phyloP scores from a whole-genome alignment of 148 eudicot species.

The Gaultheria prostrata region DNA sequence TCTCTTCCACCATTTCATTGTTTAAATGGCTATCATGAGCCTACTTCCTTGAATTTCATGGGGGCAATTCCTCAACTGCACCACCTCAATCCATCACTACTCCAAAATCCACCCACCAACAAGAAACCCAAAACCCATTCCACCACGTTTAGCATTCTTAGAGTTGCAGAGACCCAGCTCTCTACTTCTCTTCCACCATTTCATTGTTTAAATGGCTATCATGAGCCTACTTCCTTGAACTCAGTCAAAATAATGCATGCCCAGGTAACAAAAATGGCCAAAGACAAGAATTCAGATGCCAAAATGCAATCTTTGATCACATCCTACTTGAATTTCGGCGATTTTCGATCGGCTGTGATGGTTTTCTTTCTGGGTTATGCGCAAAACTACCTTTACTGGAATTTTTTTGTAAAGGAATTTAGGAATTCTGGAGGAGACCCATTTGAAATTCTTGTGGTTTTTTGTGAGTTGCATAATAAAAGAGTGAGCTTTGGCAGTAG shows the following conservation, averaged over 20 bases:
- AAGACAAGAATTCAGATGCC: constrained; percentile 24
- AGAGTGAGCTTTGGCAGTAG: constrained; percentile 44
- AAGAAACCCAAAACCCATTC: constrained; percentile 14
- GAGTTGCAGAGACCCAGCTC: constrained; percentile 22
- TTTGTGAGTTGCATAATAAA: constrained; percentile 44
- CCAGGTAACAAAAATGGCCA: constrained; percentile 43
- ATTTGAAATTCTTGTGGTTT: constrained; percentile 52
- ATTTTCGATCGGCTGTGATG: constrained; percentile 44
- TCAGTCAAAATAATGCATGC: constrained; percentile 48
- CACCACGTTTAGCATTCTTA: constrained; percentile 17
- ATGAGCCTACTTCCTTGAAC: constrained; percentile 31
- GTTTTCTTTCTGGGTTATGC: constrained; percentile 39
- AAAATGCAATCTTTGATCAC: constrained; percentile 34
- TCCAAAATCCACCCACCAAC: constrained; percentile 19
- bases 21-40: constrained; percentile 20
- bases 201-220: constrained; percentile 17
- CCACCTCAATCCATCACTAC: constrained; percentile 7
- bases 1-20: constrained; percentile 25
- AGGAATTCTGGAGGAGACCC: constrained; percentile 55
- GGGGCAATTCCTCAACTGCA: constrained; percentile 12
- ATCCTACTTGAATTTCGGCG: constrained; percentile 46
- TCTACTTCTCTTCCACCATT: constrained; percentile 26
- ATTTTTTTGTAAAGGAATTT: constrained; percentile 42
- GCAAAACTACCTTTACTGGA: constrained; percentile 44
- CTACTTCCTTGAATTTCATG: constrained; percentile 34